Evolutionary conservation across 176 grass and related monocot genomes (phyloP).

Genomic region (Bonia amplexicaulis): DNA sequence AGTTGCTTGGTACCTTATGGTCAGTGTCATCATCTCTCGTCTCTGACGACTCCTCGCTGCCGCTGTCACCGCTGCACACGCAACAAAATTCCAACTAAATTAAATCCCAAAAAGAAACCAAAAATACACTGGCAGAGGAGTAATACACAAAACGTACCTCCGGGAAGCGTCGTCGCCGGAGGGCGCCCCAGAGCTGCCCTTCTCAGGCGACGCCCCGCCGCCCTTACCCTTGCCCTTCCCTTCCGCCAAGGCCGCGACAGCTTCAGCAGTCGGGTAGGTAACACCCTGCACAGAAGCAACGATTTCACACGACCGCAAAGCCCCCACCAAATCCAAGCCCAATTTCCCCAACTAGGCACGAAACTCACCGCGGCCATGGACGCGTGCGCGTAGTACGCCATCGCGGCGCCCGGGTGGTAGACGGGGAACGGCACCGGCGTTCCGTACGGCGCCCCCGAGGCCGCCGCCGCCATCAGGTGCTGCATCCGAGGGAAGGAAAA

Average conservation of each 20-base stretch:
- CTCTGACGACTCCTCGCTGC: slow-evolving; percentile 71
- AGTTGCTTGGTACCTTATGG: slow-evolving; percentile 53
- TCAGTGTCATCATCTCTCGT: slow-evolving; percentile 69
- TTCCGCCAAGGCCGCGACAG: slow-evolving; percentile 32
- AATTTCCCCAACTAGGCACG: background rate
- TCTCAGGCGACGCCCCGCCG: slow-evolving; percentile 44
- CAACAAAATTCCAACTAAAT: slow-evolving; percentile 25
- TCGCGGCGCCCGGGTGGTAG: slow-evolving; percentile 59
- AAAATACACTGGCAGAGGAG: background rate
- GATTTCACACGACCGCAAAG: background rate
- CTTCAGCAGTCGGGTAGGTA: slow-evolving; percentile 53
- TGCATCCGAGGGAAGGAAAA: slow-evolving; percentile 7
- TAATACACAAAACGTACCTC: slow-evolving; percentile 37
- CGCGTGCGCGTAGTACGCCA: slow-evolving; percentile 80
- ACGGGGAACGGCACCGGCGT: slow-evolving; percentile 67
- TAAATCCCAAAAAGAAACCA: background rate
- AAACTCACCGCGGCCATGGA: slow-evolving; percentile 66
- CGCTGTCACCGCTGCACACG: slow-evolving; percentile 48
- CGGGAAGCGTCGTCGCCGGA: slow-evolving; percentile 60
- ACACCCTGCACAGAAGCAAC: slow-evolving; percentile 35
- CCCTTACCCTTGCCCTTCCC: slow-evolving; percentile 62
- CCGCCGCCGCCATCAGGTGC: slow-evolving; percentile 67
- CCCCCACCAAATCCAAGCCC: slow-evolving; percentile 5
- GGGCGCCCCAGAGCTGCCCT: slow-evolving; percentile 44
- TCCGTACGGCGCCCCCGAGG: slow-evolving; percentile 54